phyloP scores from a whole-genome alignment of 2,329 filamentous ascomycete species.

The Verticillium klebahnii region DNA sequence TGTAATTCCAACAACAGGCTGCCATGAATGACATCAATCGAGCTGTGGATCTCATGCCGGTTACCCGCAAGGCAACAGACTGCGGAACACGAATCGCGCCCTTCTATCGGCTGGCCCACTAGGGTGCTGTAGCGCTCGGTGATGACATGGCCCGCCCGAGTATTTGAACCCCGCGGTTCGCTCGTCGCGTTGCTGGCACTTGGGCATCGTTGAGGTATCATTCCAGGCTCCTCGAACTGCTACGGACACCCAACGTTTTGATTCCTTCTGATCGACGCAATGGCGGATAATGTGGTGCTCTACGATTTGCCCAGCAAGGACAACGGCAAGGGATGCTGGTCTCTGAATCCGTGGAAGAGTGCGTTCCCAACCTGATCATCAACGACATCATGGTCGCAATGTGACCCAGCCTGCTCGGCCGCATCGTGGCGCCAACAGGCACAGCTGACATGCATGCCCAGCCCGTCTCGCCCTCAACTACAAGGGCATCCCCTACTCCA shows the following conservation, averaged over 20 bases:
- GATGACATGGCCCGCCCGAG: background rate
- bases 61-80: background rate
- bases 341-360: conserved; percentile 70
- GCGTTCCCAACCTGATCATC: conserved; percentile 9
- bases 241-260: background rate
- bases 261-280: conserved; percentile 4
- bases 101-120: background rate
- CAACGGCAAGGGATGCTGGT: conserved; percentile 48
- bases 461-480: conserved; percentile 63
- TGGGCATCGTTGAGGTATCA: too few relatives aligned
- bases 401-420: background rate
- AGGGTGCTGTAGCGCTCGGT: background rate
- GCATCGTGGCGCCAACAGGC: background rate
- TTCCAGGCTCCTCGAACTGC: background rate
- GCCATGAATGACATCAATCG: background rate
- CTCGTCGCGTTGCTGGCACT: too few relatives aligned
- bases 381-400: too few relatives aligned
- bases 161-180: background rate
- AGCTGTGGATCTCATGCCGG: background rate
- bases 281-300: conserved; percentile 40
- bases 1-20: background rate
- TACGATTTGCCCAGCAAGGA: conserved; percentile 58
- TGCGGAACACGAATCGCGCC: background rate
- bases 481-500: conserved; percentile 63
- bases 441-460: conserved; percentile 21